Evolutionary conservation across 2,329 filamentous ascomycete species (phyloP).

Genomic region (Talaromyces albobiverticillius): DNA sequence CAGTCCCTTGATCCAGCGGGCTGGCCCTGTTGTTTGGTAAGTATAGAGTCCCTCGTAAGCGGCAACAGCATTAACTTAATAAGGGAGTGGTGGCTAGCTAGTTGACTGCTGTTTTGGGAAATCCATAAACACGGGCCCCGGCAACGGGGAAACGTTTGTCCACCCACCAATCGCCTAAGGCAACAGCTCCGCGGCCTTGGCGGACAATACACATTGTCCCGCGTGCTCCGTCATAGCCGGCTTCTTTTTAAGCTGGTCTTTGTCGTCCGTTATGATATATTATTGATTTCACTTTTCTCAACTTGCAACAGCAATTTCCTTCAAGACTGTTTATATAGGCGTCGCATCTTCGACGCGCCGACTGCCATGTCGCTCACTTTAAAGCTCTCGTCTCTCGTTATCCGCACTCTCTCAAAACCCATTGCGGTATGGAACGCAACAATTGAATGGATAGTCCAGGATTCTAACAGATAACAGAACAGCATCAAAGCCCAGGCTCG

Average conservation of each 20-base stretch:
- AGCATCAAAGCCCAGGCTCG: conserved; percentile 66
- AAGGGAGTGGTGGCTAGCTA: conserved; percentile 4
- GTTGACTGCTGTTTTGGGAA: conserved; percentile 30
- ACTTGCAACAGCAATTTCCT: too few relatives aligned
- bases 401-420: conserved; percentile 65
- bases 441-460: background rate
- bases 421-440: conserved; percentile 55
- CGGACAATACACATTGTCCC: conserved; percentile 65
- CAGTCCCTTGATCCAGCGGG: background rate
- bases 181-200: conserved; percentile 11
- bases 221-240: conserved; percentile 65
- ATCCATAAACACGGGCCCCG: conserved; percentile 37
- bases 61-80: background rate
- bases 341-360: too few relatives aligned
- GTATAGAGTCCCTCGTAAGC: background rate
- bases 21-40: background rate
- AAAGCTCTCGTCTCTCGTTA: conserved; percentile 63
- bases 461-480: conserved; percentile 50
- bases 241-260: too few relatives aligned
- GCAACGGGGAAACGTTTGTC: conserved; percentile 16
- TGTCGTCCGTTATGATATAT: conserved; percentile 48
- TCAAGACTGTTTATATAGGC: too few relatives aligned
- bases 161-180: conserved; percentile 11
- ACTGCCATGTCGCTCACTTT: conserved; percentile 59
- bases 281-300: background rate